Evolutionary conservation across 768 basidiomycete species (phyloP), one percentile per base, ranked within the genome.

Genomic region (Suillus clintonianus): DNA sequence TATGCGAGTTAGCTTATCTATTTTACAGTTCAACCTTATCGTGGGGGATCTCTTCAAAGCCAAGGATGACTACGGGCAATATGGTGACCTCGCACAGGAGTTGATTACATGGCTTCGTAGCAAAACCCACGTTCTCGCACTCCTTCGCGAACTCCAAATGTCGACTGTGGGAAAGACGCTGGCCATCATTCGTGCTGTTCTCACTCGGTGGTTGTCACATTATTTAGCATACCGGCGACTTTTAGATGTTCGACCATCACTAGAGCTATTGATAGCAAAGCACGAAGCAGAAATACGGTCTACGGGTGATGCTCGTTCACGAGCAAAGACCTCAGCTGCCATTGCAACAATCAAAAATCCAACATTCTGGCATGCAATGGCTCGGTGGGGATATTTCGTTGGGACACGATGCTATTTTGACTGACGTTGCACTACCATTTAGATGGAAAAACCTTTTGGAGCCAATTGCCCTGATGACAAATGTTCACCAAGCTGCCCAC

Each of bases 81-180:
- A 67, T 63, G 64, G 72, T 0, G 63, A 72, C 2, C 58, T 68
- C 22, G 77, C 76, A 17, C 65, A 69, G 9, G 71, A 80, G 1
- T 69, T 81, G 0, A 82, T 81, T 32, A 74, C 70, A 32, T 82
- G 80, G 79, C 59, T 81, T 5, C 43, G 66, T 3, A 76, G 76
- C 64, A 79, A 80, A 45, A 79, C 76, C 10, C 37, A 51, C 9
- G 58, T 80, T 2, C 70, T 81, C 9, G 77, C 67, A 0, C 43
- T 78, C 0, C 64, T 78, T n/a, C 39, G 61, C 4, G 64, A 77
- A 1, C 65, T 69, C 11, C 73, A 76, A 51, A 55, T 50, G 17
- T 27, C 42, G 11, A 45, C 36, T 56, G n/a, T 53, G 0, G 60
- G 51, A 32, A 56, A 59, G 22, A 66, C 50, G 39, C 27, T 66